Base-by-base conservation (phyloP, 2,329 filamentous ascomycete species). In the Scorias spongiosa region DNA sequence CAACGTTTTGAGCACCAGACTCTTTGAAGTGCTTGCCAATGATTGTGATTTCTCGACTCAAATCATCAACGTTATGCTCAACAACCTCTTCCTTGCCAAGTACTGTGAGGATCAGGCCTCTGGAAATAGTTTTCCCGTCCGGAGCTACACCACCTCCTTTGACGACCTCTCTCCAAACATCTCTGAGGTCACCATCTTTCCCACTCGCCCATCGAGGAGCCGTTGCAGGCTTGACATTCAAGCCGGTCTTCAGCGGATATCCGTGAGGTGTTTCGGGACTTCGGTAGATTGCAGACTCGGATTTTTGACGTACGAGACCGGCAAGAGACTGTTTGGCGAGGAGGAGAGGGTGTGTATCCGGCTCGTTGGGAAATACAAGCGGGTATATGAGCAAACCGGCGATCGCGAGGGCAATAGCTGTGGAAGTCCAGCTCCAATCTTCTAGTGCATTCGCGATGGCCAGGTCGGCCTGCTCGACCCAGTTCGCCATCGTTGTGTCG, bases 281-380 rank as follows among this genome's bases (percentile, higher is more conserved):
- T 46, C 91, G 75, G 64, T 89, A 93, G 48, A 86, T 68, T 40
- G 91, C 80, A 36, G 86, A 93, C 64, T 96, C 84, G 52, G 84
- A 82, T 46, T 83, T 76, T 54, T 89, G 79, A 54, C 91, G 76
- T 43, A 96, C 82, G 10, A 80, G 76, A 8, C 85, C 83, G 42
- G 82, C 74, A 50, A 80, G 72, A 2, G 86, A 77, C 69, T 96
- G 91, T 43, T 89, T 78, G 44, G 84, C 84, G 26, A 98, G 79
- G 40, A 96, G 75, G 63, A 94, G 80, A 29, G 91, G 89, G 63
- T 96, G 91, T 5, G 83, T 82, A 66, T 98, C 91, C 5, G 91
- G 84, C 43, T 95, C 89, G 47, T 77, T 75, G 42, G 76, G 74
- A 48, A 77, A 77, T 55, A 83, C 68, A 50, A 93, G 66, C 39